Evolutionary conservation across 192 early-diverging fungal species (phyloP).

Genomic region (Piromyces finnis): DNA sequence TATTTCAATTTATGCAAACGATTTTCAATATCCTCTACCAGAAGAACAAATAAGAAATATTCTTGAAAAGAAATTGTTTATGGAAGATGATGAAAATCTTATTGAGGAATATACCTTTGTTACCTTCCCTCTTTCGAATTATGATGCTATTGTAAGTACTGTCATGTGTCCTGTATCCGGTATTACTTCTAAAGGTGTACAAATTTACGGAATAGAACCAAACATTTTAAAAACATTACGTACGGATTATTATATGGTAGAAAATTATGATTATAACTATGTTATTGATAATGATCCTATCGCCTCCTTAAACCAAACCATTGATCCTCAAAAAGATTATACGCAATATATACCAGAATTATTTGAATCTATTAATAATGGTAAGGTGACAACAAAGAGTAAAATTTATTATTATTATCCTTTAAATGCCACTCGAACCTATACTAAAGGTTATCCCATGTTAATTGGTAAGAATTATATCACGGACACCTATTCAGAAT

Average conservation of each 20-base stretch:
- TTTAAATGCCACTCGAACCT: not conserved
- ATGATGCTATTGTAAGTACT: not conserved
- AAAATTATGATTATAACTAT: not conserved
- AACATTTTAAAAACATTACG: constrained; percentile 2
- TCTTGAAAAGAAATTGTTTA: not conserved
- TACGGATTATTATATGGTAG: not conserved
- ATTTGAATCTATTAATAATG: not conserved
- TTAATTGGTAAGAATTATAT: not conserved
- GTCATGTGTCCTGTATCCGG: not conserved
- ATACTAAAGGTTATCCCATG: not conserved
- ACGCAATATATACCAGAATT: not conserved
- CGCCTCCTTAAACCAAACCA: not conserved
- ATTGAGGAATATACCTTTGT: constrained; percentile 7
- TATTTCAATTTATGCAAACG: constrained; percentile 1
- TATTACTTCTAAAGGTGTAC: not conserved
- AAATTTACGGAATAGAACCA: constrained; percentile 5
- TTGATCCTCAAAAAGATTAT: not conserved
- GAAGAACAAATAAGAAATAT: constrained; percentile 2
- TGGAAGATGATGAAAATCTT: not conserved
- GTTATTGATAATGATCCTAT: not conserved
- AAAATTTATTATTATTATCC: not conserved
- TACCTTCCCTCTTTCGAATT: not conserved
- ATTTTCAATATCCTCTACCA: constrained; percentile 3
- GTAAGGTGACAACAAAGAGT: not conserved
- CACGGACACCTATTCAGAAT: not conserved